Evolutionary conservation across 768 basidiomycete species (phyloP).

Genomic region (Mycena kentingensis): DNA sequence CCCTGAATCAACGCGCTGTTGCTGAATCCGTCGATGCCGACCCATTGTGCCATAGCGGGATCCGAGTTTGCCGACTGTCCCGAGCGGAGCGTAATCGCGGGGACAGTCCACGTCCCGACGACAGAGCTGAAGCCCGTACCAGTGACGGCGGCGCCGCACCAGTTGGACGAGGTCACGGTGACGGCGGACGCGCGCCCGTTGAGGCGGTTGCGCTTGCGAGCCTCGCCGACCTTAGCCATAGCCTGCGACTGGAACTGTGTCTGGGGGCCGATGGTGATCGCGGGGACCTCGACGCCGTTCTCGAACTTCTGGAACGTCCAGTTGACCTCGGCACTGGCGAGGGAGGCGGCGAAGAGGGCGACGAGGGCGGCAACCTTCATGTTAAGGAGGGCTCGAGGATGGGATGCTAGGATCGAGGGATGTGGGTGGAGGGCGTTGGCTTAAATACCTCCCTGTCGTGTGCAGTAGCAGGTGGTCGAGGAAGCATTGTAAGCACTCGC

Average conservation of each 20-base stretch:
- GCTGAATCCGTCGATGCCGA: constrained; percentile 19
- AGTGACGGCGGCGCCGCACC: constrained; percentile 19
- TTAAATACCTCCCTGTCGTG: too few species aligned
- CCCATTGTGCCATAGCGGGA: constrained; percentile 15
- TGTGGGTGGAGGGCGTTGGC: too few species aligned
- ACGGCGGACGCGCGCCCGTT: constrained; percentile 5
- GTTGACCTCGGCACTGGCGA: constrained; percentile 13
- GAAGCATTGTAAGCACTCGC: too few species aligned
- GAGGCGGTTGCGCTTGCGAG: constrained; percentile 16
- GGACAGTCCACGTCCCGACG: constrained; percentile 16
- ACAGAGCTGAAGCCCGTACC: constrained; percentile 15
- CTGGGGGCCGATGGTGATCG: constrained; percentile 5
- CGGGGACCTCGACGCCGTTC: constrained; percentile 12
- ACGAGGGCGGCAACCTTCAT: constrained; percentile 12
- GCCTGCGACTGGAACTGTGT: constrained; percentile 20
- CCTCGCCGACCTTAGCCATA: constrained; percentile 12
- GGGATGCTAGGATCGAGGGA: constrained; percentile 1
- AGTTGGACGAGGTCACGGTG: constrained; percentile 17
- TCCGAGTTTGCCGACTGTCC: constrained; percentile 16
- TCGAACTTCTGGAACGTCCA: constrained; percentile 17
- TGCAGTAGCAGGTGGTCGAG: too few species aligned
- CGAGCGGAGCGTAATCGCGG: constrained; percentile 14
- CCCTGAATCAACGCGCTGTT: constrained; percentile 16
- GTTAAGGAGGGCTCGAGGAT: too few species aligned
- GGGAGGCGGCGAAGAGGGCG: constrained; percentile 16